Evolutionary conservation across 768 basidiomycete genomes (phyloP).

Genomic region (Peribolospora kevripleyi): DNA sequence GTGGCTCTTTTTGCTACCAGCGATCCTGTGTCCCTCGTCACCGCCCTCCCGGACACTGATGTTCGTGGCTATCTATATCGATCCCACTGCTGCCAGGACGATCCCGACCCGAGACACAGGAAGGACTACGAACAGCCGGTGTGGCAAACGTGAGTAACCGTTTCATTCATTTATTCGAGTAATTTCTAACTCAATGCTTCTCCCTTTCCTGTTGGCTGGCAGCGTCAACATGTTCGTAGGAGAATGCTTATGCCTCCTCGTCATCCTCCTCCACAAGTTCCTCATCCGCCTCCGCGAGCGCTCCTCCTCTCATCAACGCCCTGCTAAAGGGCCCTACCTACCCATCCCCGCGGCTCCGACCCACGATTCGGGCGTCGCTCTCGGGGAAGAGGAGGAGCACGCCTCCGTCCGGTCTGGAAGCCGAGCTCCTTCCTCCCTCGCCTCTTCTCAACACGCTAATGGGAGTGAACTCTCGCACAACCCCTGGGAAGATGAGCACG

Average conservation of each 20-base stretch:
- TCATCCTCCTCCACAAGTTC: constrained; percentile 13
- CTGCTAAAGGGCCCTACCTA: no score
- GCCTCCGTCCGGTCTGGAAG: no score
- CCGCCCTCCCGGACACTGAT: background rate
- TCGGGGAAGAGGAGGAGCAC: no score
- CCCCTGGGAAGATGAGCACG: no score
- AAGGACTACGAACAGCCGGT: background rate
- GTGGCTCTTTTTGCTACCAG: constrained; percentile 34
- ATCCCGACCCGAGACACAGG: background rate
- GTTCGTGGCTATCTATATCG: constrained; percentile 49
- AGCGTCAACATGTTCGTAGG: constrained; percentile 33
- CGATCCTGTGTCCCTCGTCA: constrained; percentile 43
- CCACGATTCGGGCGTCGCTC: no score
- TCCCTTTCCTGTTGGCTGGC: constrained; percentile 3
- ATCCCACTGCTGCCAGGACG: background rate
- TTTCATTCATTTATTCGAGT: no score
- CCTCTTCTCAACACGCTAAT: no score
- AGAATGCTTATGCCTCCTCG: constrained; percentile 43
- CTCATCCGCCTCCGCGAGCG: constrained; percentile 2
- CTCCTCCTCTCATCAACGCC: no score
- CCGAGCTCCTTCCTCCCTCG: no score
- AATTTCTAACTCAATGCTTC: background rate
- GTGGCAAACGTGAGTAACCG: constrained; percentile 1
- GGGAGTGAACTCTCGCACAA: no score
- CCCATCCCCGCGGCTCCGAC: no score